phyloP scores from a whole-genome alignment of 169 alveolate genomes.

The Plasmodium adleri region DNA sequence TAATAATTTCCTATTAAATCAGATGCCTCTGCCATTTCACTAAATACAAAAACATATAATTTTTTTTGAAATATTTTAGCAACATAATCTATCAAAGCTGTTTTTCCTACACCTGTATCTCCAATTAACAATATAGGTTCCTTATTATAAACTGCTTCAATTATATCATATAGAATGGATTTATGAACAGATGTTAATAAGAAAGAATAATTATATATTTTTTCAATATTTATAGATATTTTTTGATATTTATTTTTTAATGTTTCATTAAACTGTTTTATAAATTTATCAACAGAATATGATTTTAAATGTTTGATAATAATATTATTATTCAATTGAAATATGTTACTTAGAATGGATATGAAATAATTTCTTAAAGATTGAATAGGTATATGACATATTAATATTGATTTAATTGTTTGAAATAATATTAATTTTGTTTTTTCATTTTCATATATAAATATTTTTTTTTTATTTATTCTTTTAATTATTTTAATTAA shows the following conservation, averaged over 20 bases:
- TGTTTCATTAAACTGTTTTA: conserved; percentile 36
- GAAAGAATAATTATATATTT: conserved; percentile 40
- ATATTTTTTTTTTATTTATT: conserved; percentile 44
- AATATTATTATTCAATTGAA: conserved; percentile 4
- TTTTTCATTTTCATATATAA: conserved; percentile 27
- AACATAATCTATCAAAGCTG: conserved; percentile 94
- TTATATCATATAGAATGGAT: conserved; percentile 88
- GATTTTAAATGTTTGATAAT: conserved; percentile 14
- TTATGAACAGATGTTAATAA: conserved; percentile 83
- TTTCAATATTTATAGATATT: conserved; percentile 20
- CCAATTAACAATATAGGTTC: conserved; percentile 98
- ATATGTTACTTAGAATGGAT: conserved; percentile 8
- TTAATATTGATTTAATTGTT: conserved; percentile 56
- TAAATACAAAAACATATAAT: conserved; percentile 94
- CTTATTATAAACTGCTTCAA: conserved; percentile 86
- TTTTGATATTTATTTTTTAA: conserved; percentile 5
- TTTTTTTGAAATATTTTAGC: conserved; percentile 90
- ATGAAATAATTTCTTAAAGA: conserved; percentile 13
- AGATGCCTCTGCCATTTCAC: conserved; percentile 93
- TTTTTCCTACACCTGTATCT: conserved; percentile 99
- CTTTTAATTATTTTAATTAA: conserved; percentile 53
- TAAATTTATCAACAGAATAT: conserved; percentile 8
- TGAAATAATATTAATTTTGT: conserved; percentile 34
- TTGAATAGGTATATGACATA: conserved; percentile 51
- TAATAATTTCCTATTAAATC: conserved; percentile 92